Evolutionary conservation across 257 asterid genomes (phyloP).

Genomic region (Scutellaria galericulata): DNA sequence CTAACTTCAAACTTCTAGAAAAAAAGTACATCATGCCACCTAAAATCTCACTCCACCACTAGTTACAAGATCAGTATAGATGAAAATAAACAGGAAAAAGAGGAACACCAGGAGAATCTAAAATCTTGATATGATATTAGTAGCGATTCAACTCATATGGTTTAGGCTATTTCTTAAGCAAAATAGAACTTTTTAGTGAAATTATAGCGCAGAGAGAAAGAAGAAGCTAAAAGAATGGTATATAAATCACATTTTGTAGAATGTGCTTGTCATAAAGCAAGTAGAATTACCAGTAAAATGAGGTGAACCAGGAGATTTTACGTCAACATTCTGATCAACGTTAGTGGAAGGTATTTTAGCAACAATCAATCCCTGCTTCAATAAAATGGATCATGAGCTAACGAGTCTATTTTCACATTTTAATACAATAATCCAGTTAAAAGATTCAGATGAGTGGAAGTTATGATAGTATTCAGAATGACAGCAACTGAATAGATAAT

Average conservation of each 20-base stretch:
- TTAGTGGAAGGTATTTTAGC: constrained; percentile 54
- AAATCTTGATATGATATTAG: neutral
- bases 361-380: constrained; percentile 56
- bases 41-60: neutral
- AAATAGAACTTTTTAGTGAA: neutral
- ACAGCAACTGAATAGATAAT: neutral
- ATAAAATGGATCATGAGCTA: constrained; percentile 8
- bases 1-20: neutral
- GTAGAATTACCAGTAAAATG: constrained; percentile 45
- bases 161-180: neutral
- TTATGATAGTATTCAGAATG: neutral
- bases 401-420: constrained; percentile 15
- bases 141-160: neutral
- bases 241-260: neutral
- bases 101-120: neutral
- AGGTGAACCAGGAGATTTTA: constrained; percentile 47
- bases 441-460: constrained; percentile 4
- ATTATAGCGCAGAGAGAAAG: neutral
- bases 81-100: neutral
- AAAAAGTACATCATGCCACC: neutral
- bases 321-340: constrained; percentile 43
- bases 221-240: neutral
- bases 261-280: constrained; percentile 2
- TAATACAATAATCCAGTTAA: neutral
- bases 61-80: neutral